These are phyloP conservation scores for Ustilago shanxiensis DNA, from an alignment of 1,284 basidiomycete genomes.

Conservation along the genomic window DNA sequence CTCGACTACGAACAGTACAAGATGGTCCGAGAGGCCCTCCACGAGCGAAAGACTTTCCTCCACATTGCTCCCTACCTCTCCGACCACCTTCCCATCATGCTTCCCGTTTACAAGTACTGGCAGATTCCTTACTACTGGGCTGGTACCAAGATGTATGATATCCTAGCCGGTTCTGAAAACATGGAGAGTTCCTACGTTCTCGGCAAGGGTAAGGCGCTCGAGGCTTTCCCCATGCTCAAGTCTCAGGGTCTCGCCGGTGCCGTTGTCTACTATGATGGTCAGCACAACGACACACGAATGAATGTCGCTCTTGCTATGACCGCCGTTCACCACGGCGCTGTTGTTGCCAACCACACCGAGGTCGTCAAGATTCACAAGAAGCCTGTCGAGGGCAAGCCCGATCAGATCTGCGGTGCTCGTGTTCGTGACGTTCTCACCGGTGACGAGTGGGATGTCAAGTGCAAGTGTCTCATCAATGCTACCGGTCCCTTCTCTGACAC, in stretches of 20 bases:
- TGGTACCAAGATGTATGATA: conserved; percentile 96
- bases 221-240: conserved; percentile 97
- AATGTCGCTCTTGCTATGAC: conserved; percentile 89
- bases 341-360: conserved; percentile 89
- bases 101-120: conserved; percentile 91
- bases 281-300: conserved; percentile 99
- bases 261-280: conserved; percentile 96
- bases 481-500: conserved; percentile 94
- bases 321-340: conserved; percentile 91
- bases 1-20: conserved; percentile 90
- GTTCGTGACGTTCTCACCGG: conserved; percentile 87
- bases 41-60: conserved; percentile 92
- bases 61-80: conserved; percentile 95
- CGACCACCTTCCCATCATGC: conserved; percentile 92
- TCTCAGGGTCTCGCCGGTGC: conserved; percentile 91
- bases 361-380: conserved; percentile 83
- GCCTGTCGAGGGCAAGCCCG: conserved; percentile 72
- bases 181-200: conserved; percentile 96
- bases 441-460: conserved; percentile 83
- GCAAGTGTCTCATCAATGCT: conserved; percentile 94
- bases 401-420: conserved; percentile 80
- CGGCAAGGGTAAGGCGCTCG: conserved; percentile 86
- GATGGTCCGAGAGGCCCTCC: conserved; percentile 91
- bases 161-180: conserved; percentile 94
- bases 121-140: conserved; percentile 96